Conservation (phyloP, 2,329 filamentous ascomycete species). For the Pyrenochaeta sp. region DNA sequence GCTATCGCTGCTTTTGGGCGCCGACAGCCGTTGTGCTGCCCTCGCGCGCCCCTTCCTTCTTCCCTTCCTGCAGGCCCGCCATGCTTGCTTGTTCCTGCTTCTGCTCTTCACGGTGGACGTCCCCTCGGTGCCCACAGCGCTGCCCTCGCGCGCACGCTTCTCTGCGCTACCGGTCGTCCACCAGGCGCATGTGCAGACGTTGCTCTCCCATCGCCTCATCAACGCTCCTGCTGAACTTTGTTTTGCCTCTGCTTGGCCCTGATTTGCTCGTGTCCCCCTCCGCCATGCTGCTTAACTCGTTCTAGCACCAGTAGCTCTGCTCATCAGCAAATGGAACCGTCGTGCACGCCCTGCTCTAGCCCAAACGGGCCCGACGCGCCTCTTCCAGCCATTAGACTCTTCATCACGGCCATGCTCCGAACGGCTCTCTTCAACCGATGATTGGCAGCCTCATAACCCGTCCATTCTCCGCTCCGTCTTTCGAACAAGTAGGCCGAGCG, state of each 20-base stretch:
- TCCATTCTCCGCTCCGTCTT: neutral
- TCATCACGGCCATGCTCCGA: neutral
- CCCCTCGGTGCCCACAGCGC: neutral
- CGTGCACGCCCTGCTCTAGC: neutral
- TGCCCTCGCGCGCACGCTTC: no score
- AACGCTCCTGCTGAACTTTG: neutral
- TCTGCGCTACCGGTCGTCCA: no score
- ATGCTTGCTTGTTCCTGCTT: conserved; percentile 1
- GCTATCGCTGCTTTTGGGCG: neutral
- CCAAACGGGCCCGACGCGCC: no score
- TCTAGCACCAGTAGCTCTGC: no score
- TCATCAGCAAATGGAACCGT: no score
- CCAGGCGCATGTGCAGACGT: neutral
- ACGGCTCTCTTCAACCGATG: neutral
- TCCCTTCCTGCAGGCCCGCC: neutral
- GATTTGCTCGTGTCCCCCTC: no score
- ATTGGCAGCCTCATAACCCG: neutral
- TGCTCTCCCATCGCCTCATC: neutral
- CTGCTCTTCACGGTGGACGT: neutral
- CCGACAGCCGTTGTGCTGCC: conserved; percentile 2
- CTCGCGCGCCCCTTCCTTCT: neutral
- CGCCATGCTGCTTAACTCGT: no score
- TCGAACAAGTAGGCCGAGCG: neutral
- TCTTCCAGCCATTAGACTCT: neutral
- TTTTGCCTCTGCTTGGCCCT: neutral